Evolutionary conservation across 2,329 filamentous ascomycete genomes (phyloP).

Genomic region (Aureobasidium namibiae): DNA sequence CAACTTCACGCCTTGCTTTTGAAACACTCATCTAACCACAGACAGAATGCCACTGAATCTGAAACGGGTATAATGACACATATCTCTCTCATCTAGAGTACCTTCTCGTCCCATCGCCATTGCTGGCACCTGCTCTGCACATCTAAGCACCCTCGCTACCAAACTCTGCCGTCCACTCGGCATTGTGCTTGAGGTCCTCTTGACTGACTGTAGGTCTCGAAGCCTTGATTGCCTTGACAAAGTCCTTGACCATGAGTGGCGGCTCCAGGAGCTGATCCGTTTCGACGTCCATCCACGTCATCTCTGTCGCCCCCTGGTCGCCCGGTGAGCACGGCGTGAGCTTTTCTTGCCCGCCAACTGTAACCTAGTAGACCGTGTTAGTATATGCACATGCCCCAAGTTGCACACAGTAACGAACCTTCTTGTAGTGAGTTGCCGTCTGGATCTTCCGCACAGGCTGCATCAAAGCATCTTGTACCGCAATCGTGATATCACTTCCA

Average conservation of each 20-base stretch:
- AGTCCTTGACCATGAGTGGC: constrained; percentile 79
- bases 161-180: constrained; percentile 94
- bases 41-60: neutral
- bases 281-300: constrained; percentile 85
- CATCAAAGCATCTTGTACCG: constrained; percentile 94
- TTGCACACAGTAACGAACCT: constrained; percentile 45
- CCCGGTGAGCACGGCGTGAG: constrained; percentile 91
- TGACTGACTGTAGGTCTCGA: constrained; percentile 83
- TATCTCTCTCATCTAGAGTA: neutral
- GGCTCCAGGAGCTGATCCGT: constrained; percentile 81
- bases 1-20: too few relatives aligned
- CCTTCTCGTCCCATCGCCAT: neutral
- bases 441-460: constrained; percentile 94
- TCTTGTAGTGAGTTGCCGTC: constrained; percentile 95
- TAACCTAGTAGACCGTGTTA: constrained; percentile 46
- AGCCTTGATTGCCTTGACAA: constrained; percentile 81
- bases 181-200: constrained; percentile 74
- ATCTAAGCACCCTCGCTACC: constrained; percentile 70
- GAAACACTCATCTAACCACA: neutral
- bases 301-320: constrained; percentile 75
- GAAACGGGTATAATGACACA: neutral
- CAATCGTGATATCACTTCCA: constrained; percentile 90
- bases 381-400: neutral
- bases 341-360: constrained; percentile 56
- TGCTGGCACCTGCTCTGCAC: neutral